Evolutionary conservation across 768 basidiomycete genomes (phyloP).

Genomic region (Suillus tomentosus): DNA sequence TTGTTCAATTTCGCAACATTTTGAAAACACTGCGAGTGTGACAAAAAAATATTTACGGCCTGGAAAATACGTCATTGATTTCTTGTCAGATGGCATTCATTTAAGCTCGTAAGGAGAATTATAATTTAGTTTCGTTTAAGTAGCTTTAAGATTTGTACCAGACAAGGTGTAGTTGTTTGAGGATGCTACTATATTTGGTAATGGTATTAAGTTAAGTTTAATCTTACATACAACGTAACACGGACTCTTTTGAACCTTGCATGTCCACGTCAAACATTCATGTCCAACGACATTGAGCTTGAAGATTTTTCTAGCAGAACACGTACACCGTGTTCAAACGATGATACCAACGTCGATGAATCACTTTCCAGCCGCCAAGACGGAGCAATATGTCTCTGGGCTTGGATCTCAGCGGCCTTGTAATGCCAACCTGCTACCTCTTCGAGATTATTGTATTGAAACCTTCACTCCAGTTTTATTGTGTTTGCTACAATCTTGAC

Average conservation of each 20-base stretch:
- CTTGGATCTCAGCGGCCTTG: conserved; percentile 35
- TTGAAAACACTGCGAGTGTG: too few relatives aligned
- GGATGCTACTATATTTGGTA: too few relatives aligned
- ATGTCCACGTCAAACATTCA: conserved; percentile 15
- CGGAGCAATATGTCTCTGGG: conserved; percentile 38
- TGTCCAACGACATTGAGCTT: conserved; percentile 41
- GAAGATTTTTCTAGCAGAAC: conserved; percentile 35
- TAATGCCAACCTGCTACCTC: background rate
- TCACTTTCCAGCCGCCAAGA: conserved; percentile 22
- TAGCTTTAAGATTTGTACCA: too few relatives aligned
- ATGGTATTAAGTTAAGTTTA: too few relatives aligned
- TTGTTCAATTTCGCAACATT: too few relatives aligned
- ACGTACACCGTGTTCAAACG: conserved; percentile 15
- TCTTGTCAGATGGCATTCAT: too few relatives aligned
- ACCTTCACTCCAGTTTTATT: conserved; percentile 32
- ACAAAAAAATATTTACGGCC: too few relatives aligned
- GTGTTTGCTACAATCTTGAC: conserved; percentile 41
- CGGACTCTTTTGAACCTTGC: background rate
- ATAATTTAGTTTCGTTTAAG: too few relatives aligned
- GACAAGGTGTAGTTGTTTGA: too few relatives aligned
- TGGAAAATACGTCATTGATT: too few relatives aligned
- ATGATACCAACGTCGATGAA: conserved; percentile 12
- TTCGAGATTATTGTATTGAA: conserved; percentile 8
- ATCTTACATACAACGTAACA: background rate
- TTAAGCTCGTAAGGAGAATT: too few relatives aligned